Evolutionary conservation across 108 stramenopile species (phyloP).

Genomic region (Phaeodactylum tricornutum): DNA sequence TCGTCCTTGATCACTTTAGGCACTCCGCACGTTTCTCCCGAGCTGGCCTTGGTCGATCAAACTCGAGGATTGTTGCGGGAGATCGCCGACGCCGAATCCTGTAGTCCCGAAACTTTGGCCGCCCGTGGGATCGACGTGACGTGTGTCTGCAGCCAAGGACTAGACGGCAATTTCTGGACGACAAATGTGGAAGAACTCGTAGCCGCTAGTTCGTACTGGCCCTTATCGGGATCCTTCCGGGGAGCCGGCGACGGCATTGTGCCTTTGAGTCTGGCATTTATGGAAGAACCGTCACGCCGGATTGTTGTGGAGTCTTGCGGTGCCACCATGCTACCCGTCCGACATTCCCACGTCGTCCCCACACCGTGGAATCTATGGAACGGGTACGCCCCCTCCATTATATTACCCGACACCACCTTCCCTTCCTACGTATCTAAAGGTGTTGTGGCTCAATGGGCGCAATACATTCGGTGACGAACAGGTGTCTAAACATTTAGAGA

Average conservation of each 20-base stretch:
- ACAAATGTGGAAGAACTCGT: conserved; percentile 55
- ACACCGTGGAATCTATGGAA: conserved; percentile 73
- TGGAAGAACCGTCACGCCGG: conserved; percentile 49
- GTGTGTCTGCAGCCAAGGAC: conserved; percentile 44
- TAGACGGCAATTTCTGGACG: conserved; percentile 35
- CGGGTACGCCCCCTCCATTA: conserved; percentile 44
- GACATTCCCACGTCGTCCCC: conserved; percentile 69
- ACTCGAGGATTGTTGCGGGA: conserved; percentile 61
- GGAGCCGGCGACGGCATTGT: conserved; percentile 65
- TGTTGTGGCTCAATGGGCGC: conserved; percentile 49
- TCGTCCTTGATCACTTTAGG: conserved; percentile 61
- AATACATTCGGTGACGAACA: conserved; percentile 27
- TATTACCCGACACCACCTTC: conserved; percentile 31
- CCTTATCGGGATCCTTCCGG: conserved; percentile 26
- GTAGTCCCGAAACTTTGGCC: conserved; percentile 33
- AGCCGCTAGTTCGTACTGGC: conserved; percentile 57
- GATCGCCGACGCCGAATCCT: conserved; percentile 27
- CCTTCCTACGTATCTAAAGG: conserved; percentile 49
- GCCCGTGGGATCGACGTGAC: conserved; percentile 46
- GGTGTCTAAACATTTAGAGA: too few species aligned
- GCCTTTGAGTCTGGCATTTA: conserved; percentile 53
- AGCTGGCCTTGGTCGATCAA: conserved; percentile 59
- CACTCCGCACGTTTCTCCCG: conserved; percentile 58
- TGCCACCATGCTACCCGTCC: conserved; percentile 29
- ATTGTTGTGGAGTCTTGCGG: conserved; percentile 42